Base-by-base conservation (phyloP, 73 alveolate genomes). In the Stentor roeselii region DNA sequence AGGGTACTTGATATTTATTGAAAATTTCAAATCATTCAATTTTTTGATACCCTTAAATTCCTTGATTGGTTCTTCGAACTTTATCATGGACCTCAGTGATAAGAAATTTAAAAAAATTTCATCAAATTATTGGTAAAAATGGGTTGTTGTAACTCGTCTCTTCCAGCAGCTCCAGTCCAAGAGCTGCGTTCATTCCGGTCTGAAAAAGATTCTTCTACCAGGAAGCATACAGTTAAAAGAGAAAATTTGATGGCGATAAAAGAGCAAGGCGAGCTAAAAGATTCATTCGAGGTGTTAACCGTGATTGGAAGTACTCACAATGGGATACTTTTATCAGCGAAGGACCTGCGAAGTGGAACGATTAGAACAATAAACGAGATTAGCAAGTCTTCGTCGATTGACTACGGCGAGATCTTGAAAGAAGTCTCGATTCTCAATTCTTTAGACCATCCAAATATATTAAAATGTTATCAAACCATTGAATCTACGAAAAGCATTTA, bases 381-480 rank as follows among this genome's bases (percentile, higher is more conserved):
- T 11, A 11, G 67, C 67, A 50, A 50, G 67, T 11, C 67, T 50
- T 11, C 21, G 30, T 11, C 67, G 21, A 11, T 21, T 50, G 67
- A 50, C 67, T 50, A 50, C 21, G 6, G 30, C 6, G 21, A 21
- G 6, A 6, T 50, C 21, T 50, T 50, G 30, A 30, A 30, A 67
- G 80, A 67, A 67, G 80, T 67, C 37, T 15, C n/a, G 34, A 67
- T 21, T 32, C 41, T 67, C 1, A 67, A 34, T 21, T 36, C 21
- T 36, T 32, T 67, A 40, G 95, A 94, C 75, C 98, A 94, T 75
- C 98, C 98, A 11, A 94, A 94, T 77, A 94, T 94, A 60, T 92
- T 94, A 90, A 94, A 94, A 83, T 90, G 91, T 88, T 94, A 89
- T 87, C 96, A 94, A 83, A 91, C 87, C 85, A 89, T 91, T 75